Percentiles rank a stretch among this genome's conserved stretches.
These are phyloP conservation scores for Ascochyta fabae DNA, from an alignment of 2,329 filamentous ascomycete species.

Conservation along the genomic window DNA sequence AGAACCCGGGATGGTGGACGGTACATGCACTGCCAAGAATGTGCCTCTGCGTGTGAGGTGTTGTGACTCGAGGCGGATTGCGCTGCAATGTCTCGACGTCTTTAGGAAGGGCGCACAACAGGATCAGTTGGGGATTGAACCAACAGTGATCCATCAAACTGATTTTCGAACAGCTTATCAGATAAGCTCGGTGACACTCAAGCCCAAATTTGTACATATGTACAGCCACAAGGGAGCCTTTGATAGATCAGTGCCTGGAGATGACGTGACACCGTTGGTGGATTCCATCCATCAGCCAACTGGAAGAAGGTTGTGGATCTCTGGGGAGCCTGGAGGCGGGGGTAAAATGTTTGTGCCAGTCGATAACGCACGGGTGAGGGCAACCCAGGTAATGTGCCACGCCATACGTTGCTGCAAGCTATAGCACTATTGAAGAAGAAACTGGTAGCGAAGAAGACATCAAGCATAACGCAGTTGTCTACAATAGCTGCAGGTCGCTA, in stretches of 20 bases:
- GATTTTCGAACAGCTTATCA: neutral
- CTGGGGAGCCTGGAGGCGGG: slow-evolving; percentile 9
- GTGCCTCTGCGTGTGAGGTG: neutral
- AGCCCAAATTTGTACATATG: neutral
- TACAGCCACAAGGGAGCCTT: neutral
- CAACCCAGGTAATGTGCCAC: slow-evolving; percentile 4
- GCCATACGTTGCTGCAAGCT: slow-evolving; percentile 3
- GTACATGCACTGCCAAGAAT: neutral
- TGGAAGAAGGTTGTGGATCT: neutral
- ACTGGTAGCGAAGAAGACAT: neutral
- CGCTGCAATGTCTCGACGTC: neutral
- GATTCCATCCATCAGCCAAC: neutral
- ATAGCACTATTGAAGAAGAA: neutral
- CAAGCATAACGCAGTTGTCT: slow-evolving; percentile 4
- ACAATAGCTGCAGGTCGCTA: neutral
- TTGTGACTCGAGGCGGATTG: neutral
- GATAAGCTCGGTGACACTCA: neutral
- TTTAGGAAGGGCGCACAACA: neutral
- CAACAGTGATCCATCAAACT: neutral
- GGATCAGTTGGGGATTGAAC: neutral
- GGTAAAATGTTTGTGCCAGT: slow-evolving; percentile 3
- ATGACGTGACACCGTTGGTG: slow-evolving; percentile 3
- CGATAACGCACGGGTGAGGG: neutral
- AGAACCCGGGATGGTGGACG: slow-evolving; percentile 8
- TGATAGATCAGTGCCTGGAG: neutral